phyloP scores from a whole-genome alignment of 73 alveolate species.

The Tetrahymena elliotti region DNA sequence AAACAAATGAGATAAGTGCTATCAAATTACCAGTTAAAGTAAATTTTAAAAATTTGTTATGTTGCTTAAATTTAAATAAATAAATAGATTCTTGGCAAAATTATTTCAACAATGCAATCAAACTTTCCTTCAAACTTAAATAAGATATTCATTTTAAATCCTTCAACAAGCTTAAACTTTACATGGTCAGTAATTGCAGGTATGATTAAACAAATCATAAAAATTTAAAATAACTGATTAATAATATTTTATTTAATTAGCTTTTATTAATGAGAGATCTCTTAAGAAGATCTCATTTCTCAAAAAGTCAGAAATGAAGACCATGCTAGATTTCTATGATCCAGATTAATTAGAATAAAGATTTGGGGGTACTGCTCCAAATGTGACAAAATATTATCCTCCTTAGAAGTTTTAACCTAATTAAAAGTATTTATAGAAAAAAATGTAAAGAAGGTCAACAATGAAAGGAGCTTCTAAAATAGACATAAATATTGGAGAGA shows the following conservation, averaged over 20 bases:
- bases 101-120: background rate
- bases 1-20: background rate
- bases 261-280: background rate
- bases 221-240: background rate
- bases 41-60: background rate
- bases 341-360: background rate
- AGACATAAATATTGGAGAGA: background rate
- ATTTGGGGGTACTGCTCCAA: background rate
- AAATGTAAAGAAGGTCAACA: background rate
- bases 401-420: background rate
- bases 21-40: background rate
- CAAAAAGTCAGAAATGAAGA: background rate
- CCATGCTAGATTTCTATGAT: background rate
- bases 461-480: background rate
- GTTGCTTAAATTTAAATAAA: background rate
- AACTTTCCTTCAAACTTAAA: background rate
- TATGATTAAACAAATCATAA: background rate
- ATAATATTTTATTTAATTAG: background rate
- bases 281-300: background rate
- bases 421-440: background rate
- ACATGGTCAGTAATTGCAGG: background rate
- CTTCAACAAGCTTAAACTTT: background rate
- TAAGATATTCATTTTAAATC: background rate
- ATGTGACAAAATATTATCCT: background rate
- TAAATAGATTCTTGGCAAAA: background rate